These are phyloP conservation scores for Lizonia empirigonia DNA, from an alignment of 2,329 filamentous ascomycete genomes.

Conservation along the genomic window DNA sequence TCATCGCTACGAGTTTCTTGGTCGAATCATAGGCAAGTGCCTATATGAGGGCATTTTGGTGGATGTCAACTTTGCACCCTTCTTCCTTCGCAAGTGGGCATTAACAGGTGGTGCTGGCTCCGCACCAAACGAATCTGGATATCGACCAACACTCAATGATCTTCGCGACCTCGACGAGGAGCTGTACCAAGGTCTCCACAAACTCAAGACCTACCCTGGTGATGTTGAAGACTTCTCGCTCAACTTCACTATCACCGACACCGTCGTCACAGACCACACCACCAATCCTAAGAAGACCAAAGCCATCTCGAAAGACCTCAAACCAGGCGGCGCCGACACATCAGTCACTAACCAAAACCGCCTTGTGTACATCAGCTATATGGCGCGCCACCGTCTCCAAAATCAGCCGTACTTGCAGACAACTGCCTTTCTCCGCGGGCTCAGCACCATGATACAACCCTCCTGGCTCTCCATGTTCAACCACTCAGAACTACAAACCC, in stretches of 20 bases:
- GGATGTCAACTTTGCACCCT: constrained; percentile 89
- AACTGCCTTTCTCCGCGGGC: constrained; percentile 81
- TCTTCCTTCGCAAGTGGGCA: constrained; percentile 96
- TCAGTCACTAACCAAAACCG: constrained; percentile 90
- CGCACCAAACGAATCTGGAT: constrained; percentile 70
- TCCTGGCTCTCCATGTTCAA: constrained; percentile 99
- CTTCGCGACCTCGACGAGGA: constrained; percentile 88
- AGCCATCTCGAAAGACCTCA: constrained; percentile 75
- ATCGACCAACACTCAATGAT: constrained; percentile 93
- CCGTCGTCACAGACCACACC: constrained; percentile 50
- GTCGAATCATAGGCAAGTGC: constrained; percentile 92
- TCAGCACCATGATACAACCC: constrained; percentile 86
- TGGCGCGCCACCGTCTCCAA: constrained; percentile 84
- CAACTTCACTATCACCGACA: constrained; percentile 88
- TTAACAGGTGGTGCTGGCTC: constrained; percentile 69
- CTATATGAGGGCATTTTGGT: constrained; percentile 96
- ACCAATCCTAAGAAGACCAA: constrained; percentile 52
- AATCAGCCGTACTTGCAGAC: constrained; percentile 82
- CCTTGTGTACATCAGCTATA: constrained; percentile 90
- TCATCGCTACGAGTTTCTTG: constrained; percentile 85
- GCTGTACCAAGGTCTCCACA: constrained; percentile 81
- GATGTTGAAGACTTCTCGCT: constrained; percentile 80
- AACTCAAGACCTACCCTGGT: constrained; percentile 83
- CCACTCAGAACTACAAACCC: constrained; percentile 88
- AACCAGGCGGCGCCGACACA: constrained; percentile 75